Base-by-base conservation (phyloP, 2,329 filamentous ascomycete species). In the Sporothrix pallida region DNA sequence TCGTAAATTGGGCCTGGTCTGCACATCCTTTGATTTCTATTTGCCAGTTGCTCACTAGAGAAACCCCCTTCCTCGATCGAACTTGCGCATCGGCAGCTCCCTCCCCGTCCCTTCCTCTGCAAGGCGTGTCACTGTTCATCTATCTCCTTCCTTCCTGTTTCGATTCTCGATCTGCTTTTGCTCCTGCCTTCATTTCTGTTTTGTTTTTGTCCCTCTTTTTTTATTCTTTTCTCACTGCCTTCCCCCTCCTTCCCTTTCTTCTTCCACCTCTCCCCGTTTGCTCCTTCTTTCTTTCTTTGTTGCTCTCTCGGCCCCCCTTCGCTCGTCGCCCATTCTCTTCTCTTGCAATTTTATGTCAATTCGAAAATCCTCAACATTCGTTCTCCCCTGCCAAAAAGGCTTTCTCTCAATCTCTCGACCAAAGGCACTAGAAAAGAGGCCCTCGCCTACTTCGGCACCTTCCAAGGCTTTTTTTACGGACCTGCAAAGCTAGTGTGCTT, bases 391-490 rank as follows among this genome's bases (percentile, higher is more conserved):
- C 20, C 65, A 52, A 68, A 68, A 10, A 23, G 46, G 5, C 26
- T 9, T 52, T 68, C 17, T 46, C n/a, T 8, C 23, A 13, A 52
- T 37, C 65, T 52, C n/a, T 52, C 46, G 48, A 50, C 37, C 17
- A 23, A 52, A 68, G 15, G 26, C 65, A 37, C 62, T 67, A 67
- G 62, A 44, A 37, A 20, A 52, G 65, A 37, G 44, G 23, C 26
- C 15, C 46, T 37, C 65, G 31, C 13, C 46, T n/a, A 37, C 65
- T 52, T 68, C 65, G 65, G 46, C 46, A n/a, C 65, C 23, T 68
- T 37, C 46, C 23, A 52, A 20, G 46, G 44, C 65, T 69, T 68
- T 72, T 72, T 56, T 65, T 72, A 56, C 48, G 71, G 52, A 46
- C 42, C 42, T 67, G 42, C 7, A 67, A 48, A 62, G 42, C 54